Percentiles rank a stretch among this genome's conserved stretches.
Evolutionary conservation across 2,329 filamentous ascomycete genomes (phyloP).

Genomic region (Samsoniella hepiali): DNA sequence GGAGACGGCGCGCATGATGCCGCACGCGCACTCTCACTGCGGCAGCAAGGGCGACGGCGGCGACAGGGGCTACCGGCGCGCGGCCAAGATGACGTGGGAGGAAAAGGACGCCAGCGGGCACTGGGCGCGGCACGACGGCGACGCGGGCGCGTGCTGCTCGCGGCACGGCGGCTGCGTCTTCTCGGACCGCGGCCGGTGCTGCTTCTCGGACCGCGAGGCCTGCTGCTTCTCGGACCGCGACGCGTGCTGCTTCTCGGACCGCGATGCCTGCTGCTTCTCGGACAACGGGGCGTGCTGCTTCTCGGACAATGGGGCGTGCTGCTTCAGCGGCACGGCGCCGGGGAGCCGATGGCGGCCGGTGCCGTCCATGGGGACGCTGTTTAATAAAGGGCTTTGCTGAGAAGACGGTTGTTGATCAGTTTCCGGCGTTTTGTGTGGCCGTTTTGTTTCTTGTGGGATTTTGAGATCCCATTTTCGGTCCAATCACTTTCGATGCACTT

Average conservation of each 20-base stretch:
- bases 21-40: neutral
- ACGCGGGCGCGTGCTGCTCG: conserved; percentile 11
- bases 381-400: neutral
- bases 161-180: conserved; percentile 18
- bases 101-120: conserved; percentile 18
- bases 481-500: too few relatives aligned
- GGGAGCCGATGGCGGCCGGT: neutral
- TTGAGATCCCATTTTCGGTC: too few relatives aligned
- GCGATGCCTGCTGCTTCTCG: conserved; percentile 4
- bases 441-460: neutral
- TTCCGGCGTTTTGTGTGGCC: neutral
- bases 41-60: neutral
- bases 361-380: neutral
- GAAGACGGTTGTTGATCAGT: too few relatives aligned
- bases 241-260: conserved; percentile 1
- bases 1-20: neutral
- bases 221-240: conserved; percentile 6
- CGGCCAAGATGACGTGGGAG: conserved; percentile 18
- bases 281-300: neutral
- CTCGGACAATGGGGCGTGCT: neutral
- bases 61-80: conserved; percentile 10
- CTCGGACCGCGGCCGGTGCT: conserved; percentile 13
- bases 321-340: conserved; percentile 1
- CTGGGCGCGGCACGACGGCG: conserved; percentile 15
- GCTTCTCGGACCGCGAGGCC: conserved; percentile 9